Conservation (phyloP, 2,329 filamentous ascomycete species). For the Orbilia oligospora region DNA sequence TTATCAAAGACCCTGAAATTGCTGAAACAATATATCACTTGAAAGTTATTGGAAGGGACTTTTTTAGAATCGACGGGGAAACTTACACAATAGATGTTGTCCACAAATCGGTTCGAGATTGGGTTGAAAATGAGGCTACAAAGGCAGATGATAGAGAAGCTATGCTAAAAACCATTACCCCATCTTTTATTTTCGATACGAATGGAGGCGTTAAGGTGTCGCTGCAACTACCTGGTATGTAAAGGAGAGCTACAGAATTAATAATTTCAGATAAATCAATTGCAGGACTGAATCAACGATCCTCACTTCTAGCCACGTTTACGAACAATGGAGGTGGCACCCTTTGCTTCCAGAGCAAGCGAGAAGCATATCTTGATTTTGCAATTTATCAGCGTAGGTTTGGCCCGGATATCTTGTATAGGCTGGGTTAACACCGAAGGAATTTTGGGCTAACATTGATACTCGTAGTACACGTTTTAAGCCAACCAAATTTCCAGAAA, state of each 20-base stretch:
- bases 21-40: constrained; percentile 41
- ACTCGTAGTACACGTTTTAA: background rate
- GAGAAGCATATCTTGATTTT: constrained; percentile 26
- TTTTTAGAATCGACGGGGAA: constrained; percentile 32
- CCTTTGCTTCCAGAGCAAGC: constrained; percentile 8
- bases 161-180: background rate
- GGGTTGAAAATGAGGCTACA: constrained; percentile 30
- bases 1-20: constrained; percentile 27
- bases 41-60: constrained; percentile 28
- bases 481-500: background rate
- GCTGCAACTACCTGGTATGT: constrained; percentile 16
- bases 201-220: constrained; percentile 6
- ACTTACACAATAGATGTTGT: constrained; percentile 29
- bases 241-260: background rate
- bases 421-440: background rate
- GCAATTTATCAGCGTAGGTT: constrained; percentile 34
- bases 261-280: background rate
- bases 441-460: background rate
- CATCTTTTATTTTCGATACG: background rate
- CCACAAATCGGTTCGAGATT: constrained; percentile 42
- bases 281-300: background rate
- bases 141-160: background rate
- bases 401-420: background rate
- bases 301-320: constrained; percentile 9
- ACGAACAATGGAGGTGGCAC: constrained; percentile 7